A percentile compares a stretch with the other conserved stretches of the same genome.
Evolutionary conservation across 768 basidiomycete species (phyloP).

Genomic region (Phylloporus scabripes): DNA sequence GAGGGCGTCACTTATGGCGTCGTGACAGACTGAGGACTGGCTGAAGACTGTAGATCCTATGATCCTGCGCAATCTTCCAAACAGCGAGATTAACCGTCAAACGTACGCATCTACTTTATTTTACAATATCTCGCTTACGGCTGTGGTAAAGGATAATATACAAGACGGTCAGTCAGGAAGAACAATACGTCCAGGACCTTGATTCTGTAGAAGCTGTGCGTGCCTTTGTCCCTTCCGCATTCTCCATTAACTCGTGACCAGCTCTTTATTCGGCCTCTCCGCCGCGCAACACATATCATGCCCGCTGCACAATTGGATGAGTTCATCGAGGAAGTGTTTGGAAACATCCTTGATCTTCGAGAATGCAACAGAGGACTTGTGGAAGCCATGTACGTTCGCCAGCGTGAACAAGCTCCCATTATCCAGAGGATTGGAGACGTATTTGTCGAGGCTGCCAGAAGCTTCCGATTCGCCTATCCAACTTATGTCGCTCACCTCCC

Average conservation of each 20-base stretch:
- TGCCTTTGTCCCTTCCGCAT: constrained; percentile 23
- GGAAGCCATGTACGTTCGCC: constrained; percentile 80
- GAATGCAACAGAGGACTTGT: constrained; percentile 79
- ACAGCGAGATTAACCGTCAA: constrained; percentile 79
- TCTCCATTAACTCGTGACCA: constrained; percentile 27
- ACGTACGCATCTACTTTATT: constrained; percentile 35
- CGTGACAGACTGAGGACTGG: constrained; percentile 44
- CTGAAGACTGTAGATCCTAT: constrained; percentile 43
- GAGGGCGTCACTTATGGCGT: neutral
- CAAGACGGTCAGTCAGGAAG: constrained; percentile 83
- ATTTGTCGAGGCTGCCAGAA: constrained; percentile 79
- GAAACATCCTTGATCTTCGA: constrained; percentile 82
- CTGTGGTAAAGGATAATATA: constrained; percentile 55
- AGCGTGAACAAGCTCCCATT: constrained; percentile 75
- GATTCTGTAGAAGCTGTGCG: constrained; percentile 70
- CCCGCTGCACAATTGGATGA: constrained; percentile 56
- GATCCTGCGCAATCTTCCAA: constrained; percentile 53
- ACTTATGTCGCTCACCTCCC: constrained; percentile 82
- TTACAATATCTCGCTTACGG: neutral
- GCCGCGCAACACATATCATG: constrained; percentile 53
- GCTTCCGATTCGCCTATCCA: constrained; percentile 84
- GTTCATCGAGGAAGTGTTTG: constrained; percentile 87
- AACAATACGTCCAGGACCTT: constrained; percentile 85
- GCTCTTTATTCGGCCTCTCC: constrained; percentile 54
- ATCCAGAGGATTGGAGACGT: constrained; percentile 86